phyloP scores from a whole-genome alignment of 495 filamentous ascomycete species.

The Neurospora sp. region DNA sequence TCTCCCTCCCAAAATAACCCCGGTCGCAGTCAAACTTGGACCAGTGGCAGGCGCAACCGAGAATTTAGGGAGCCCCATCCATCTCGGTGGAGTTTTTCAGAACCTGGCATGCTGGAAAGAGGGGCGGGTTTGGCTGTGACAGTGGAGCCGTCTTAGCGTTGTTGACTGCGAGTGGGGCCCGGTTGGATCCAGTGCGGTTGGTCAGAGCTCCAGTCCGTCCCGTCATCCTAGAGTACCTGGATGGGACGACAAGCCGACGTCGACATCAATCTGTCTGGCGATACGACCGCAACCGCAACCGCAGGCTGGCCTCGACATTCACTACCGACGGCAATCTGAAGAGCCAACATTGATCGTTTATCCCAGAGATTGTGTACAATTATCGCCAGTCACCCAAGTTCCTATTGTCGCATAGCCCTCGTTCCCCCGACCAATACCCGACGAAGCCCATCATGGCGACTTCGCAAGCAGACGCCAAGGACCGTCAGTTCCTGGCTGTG shows the following conservation, averaged over 20 bases:
- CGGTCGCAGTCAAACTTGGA: not conserved
- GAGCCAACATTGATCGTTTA: not conserved
- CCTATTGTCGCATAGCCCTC: not conserved
- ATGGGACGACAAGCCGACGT: not conserved
- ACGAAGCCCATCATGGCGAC: constrained; percentile 30
- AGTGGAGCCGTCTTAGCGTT: not conserved
- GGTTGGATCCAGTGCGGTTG: constrained; percentile 3
- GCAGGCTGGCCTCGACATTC: not conserved
- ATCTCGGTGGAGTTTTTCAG: not conserved
- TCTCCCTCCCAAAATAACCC: not conserved
- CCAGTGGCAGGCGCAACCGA: not conserved
- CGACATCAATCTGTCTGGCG: not conserved
- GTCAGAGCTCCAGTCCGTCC: constrained; percentile 10
- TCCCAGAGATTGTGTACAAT: not conserved
- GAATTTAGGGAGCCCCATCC: not conserved
- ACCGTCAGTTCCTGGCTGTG: constrained; percentile 91
- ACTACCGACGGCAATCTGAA: not conserved
- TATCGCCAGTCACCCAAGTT: not conserved
- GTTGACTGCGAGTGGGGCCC: not conserved
- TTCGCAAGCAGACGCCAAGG: constrained; percentile 59
- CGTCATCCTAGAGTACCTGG: not conserved
- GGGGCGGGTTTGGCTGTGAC: not conserved
- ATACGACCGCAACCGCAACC: not conserved
- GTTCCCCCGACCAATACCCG: not conserved
- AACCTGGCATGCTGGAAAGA: not conserved